A percentile compares a stretch with the other conserved stretches of the same genome.
phyloP scores from a whole-genome alignment of 2,329 filamentous ascomycete genomes.

The Coniochaeta sp. region DNA sequence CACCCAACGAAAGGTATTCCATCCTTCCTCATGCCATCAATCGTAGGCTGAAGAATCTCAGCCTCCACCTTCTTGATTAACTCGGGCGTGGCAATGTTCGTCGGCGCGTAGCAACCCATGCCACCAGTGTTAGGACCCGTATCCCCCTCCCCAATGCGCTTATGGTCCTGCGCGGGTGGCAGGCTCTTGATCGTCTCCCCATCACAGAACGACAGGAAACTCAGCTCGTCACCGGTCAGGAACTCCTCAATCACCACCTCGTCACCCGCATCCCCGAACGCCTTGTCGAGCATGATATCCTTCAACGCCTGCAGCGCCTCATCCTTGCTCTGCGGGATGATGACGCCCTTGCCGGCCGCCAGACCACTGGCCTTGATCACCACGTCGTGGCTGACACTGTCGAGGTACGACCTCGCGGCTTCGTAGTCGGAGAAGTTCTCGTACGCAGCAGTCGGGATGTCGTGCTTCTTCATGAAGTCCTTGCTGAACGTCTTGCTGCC shows the following conservation, averaged over 20 bases:
- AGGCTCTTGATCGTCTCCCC: conserved; percentile 77
- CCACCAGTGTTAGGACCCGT: conserved; percentile 90
- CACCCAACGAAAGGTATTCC: conserved; percentile 66
- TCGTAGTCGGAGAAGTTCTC: conserved; percentile 79
- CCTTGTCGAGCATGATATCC: conserved; percentile 83
- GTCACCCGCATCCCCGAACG: conserved; percentile 79
- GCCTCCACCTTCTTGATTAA: conserved; percentile 73
- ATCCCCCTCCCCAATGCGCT: conserved; percentile 87
- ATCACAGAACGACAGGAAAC: conserved; percentile 86
- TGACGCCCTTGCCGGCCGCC: conserved; percentile 91
- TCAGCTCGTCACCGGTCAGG: conserved; percentile 84
- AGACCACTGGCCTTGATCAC: conserved; percentile 93
- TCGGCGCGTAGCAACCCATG: conserved; percentile 97
- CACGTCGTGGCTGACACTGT: conserved; percentile 61
- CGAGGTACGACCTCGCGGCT: conserved; percentile 66
- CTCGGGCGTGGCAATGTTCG: conserved; percentile 66
- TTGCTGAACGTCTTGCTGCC: conserved; percentile 97
- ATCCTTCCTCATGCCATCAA: conserved; percentile 81
- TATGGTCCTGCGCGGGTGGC: conserved; percentile 93
- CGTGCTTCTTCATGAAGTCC: conserved; percentile 90
- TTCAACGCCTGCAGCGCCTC: conserved; percentile 77
- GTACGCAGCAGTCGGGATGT: conserved; percentile 86
- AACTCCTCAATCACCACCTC: conserved; percentile 96
- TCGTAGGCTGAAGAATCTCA: conserved; percentile 81
- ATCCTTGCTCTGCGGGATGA: conserved; percentile 73